Percentiles rank a stretch among this genome's conserved stretches.
Evolutionary conservation across 1,284 basidiomycete genomes (phyloP).

Genomic region (Sanghuangporus sanghuang): DNA sequence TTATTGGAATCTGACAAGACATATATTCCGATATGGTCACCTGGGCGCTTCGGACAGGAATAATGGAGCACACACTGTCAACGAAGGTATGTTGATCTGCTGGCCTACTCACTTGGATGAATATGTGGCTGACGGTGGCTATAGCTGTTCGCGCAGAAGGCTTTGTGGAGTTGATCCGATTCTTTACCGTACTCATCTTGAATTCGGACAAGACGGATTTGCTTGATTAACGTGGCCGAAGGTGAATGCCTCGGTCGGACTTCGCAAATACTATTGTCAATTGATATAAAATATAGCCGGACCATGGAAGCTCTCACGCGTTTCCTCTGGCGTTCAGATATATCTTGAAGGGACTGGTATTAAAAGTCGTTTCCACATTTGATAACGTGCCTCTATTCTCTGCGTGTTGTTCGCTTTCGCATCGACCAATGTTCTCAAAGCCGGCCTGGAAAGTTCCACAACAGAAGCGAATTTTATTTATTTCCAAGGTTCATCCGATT

Average conservation of each 20-base stretch:
- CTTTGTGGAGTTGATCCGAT: slow-evolving; percentile 42
- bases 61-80: slow-evolving; percentile 60
- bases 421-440: no score
- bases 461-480: background rate
- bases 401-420: no score
- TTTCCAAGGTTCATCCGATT: background rate
- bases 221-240: background rate
- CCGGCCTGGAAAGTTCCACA: no score
- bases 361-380: no score
- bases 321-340: no score
- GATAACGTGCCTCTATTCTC: no score
- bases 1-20: slow-evolving; percentile 44
- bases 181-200: slow-evolving; percentile 41
- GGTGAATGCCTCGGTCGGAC: background rate
- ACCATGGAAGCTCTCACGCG: no score
- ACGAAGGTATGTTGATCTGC: slow-evolving; percentile 40
- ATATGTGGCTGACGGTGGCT: background rate
- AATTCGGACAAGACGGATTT: slow-evolving; percentile 35
- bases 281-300: background rate
- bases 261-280: background rate
- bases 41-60: slow-evolving; percentile 22
- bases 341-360: no score
- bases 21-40: slow-evolving; percentile 52
- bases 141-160: slow-evolving; percentile 33
- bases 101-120: background rate